Evolutionary conservation across 2,329 filamentous ascomycete genomes (phyloP), one percentile per base, ranked within the genome.

Genomic region (Penicillium sp.): DNA sequence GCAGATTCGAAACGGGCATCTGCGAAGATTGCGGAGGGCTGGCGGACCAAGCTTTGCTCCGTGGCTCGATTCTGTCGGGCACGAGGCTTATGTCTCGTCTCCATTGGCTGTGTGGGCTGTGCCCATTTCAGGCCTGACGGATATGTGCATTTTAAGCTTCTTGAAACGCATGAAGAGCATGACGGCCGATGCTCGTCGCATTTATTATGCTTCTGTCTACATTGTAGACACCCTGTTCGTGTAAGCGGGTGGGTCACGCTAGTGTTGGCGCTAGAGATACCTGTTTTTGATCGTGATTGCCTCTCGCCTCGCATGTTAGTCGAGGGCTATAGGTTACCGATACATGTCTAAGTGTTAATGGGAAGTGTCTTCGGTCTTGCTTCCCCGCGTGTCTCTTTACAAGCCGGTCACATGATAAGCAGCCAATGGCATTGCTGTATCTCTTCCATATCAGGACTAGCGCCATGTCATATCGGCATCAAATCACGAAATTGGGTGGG

Each of bases 181-280:
- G 16, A 4, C 13, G 63, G 61, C 2, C 29, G 52, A 24, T 55
- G 49, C 29, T 63, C 63, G 13, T 63, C 63, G 39, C 63, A 65
- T 54, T 65, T 64, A n/a, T 60, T 46, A 43, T 64, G 61, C 13
- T 59, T 64, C 16, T 43, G 58, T 39, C 63, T 61, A 44, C 60
- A 65, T 39, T 57, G 52, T 13, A 64, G 58, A 46, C 63, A 65
- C 16, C 61, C 63, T 65, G 27, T 13, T 29, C 38, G 5, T 24
- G 49, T 59, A 16, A 60, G 56, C 14, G 13, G 10, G 34, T 13
- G 31, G 13, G 9, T 43, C 8, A 27, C 32, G 6, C 14, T 16
- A 11, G 9, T 5, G 9, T 4, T 13, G 16, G 7, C 14, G 40
- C 14, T 16, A 4, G n/a, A 11, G 13, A 8, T 63, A 65, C 63